Conservation (phyloP, 1,284 basidiomycete genomes). For the Meira miltonrushii region DNA sequence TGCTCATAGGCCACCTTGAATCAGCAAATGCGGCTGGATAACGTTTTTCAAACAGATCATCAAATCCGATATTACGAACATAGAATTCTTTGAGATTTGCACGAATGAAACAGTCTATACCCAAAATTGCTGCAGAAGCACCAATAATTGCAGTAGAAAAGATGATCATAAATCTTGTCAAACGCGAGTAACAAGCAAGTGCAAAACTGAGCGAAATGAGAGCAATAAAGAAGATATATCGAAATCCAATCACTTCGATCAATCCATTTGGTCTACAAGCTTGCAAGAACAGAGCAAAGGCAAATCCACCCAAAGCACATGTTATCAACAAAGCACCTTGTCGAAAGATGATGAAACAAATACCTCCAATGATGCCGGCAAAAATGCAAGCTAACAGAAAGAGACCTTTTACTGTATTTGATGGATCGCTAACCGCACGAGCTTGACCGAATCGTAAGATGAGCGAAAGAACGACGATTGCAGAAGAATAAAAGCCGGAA, state of each 20-base stretch:
- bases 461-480: conserved; percentile 73
- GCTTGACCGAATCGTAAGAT: conserved; percentile 83
- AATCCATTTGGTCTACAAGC: conserved; percentile 76
- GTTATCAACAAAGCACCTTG: conserved; percentile 25
- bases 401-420: conserved; percentile 71
- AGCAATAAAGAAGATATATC: conserved; percentile 85
- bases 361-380: conserved; percentile 76
- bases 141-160: conserved; percentile 80
- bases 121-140: conserved; percentile 83
- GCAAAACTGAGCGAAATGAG: conserved; percentile 26
- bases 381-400: conserved; percentile 78
- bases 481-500: conserved; percentile 68
- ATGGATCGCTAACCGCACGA: conserved; percentile 73
- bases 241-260: conserved; percentile 64
- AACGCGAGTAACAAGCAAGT: conserved; percentile 27
- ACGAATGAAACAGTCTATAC: conserved; percentile 78
- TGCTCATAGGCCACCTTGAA: conserved; percentile 63
- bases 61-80: conserved; percentile 85
- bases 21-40: conserved; percentile 27
- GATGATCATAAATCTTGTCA: conserved; percentile 33
- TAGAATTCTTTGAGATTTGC: conserved; percentile 92
- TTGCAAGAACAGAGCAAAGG: conserved; percentile 78
- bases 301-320: conserved; percentile 71
- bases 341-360: conserved; percentile 55
- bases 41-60: conserved; percentile 60